Conservation (phyloP, 2,329 filamentous ascomycete genomes). For the Diaporthe amygdali region DNA sequence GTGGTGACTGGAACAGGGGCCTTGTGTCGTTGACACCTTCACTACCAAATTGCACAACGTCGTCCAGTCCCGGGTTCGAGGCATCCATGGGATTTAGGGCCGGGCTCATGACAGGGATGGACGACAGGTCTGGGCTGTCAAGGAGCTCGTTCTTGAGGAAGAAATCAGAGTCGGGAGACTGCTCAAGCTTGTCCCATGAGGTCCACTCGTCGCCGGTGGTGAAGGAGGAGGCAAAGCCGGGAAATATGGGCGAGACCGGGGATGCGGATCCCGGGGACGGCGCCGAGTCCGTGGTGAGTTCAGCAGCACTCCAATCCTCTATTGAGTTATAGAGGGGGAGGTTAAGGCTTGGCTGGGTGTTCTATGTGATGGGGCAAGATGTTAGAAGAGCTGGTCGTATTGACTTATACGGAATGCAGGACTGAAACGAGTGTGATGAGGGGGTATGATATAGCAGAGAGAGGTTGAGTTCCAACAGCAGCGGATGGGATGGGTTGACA, state of each 20-base stretch:
- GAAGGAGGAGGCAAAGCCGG: slow-evolving; percentile 37
- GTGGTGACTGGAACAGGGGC: slow-evolving; percentile 33
- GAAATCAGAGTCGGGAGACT: slow-evolving; percentile 34
- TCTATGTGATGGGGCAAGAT: not conserved
- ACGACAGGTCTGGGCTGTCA: slow-evolving; percentile 34
- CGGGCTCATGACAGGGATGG: slow-evolving; percentile 36
- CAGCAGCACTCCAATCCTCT: slow-evolving; percentile 36
- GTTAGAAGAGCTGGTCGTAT: not conserved
- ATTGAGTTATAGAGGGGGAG: slow-evolving; percentile 30
- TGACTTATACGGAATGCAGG: not conserved
- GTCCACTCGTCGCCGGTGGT: slow-evolving; percentile 35
- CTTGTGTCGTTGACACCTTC: slow-evolving; percentile 33
- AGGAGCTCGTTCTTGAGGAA: slow-evolving; percentile 39
- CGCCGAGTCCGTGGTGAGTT: slow-evolving; percentile 42
- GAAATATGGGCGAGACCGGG: slow-evolving; percentile 37
- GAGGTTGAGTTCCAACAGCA: not conserved
- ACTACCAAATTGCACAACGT: slow-evolving; percentile 30
- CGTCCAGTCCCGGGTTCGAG: slow-evolving; percentile 26
- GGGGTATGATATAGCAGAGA: not conserved
- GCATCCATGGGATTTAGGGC: slow-evolving; percentile 42
- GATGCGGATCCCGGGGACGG: slow-evolving; percentile 37
- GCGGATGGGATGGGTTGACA: not conserved
- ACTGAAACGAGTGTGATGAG: not conserved
- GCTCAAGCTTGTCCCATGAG: slow-evolving; percentile 36
- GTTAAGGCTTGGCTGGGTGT: slow-evolving; percentile 4